Evolutionary conservation across 371 early-diverging fungal species (phyloP), one percentile per base, ranked within the genome.

Genomic region (Mortierella polycephala): DNA sequence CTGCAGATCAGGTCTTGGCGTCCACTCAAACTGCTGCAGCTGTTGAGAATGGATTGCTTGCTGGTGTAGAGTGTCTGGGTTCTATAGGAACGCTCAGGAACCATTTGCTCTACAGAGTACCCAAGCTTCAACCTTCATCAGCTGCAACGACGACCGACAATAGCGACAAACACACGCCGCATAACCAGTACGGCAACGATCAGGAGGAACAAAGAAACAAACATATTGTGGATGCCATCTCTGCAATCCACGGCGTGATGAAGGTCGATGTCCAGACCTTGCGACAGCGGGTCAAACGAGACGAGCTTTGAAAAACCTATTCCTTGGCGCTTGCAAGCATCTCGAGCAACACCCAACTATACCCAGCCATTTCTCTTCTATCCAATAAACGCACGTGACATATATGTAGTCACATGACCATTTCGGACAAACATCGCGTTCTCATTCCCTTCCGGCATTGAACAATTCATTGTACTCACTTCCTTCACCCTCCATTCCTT

Each of bases 191-290:
- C n/a, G 13, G 10, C 4, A 21, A 12, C 23, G 58, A 62, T 37
- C 51, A 23, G 44, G 76, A 75, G 18, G 73, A 73, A 12, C 62
- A 68, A 20, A 65, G 73, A 46, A 79, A 66, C 42, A 57, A 41
- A 12, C 66, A 69, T 4, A 59, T 79, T 12, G 70, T 69, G 5
- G 69, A 72, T 40, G 62, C 70, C 23, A 65, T 79, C 14, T 69
- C 69, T 5, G 80, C 80, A 47, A 5, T 72, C 1, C 56, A 59
- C 0, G 80, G 80, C n/a, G 80, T 79, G 20, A 10, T 79, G 20
- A 65, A 79, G 5, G 80, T 79, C 50, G 80, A 79, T 39, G 30
- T 79, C 12, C 80, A 79, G n/a, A 62, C 63, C 1, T 60, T 62
- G 45, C 65, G 66, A 39, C 80, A 79, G 41, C 51, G 80, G 18